Evolutionary conservation across 2,329 filamentous ascomycete genomes (phyloP), one percentile per base, ranked within the genome.

Genomic region (Colletotrichum horii): DNA sequence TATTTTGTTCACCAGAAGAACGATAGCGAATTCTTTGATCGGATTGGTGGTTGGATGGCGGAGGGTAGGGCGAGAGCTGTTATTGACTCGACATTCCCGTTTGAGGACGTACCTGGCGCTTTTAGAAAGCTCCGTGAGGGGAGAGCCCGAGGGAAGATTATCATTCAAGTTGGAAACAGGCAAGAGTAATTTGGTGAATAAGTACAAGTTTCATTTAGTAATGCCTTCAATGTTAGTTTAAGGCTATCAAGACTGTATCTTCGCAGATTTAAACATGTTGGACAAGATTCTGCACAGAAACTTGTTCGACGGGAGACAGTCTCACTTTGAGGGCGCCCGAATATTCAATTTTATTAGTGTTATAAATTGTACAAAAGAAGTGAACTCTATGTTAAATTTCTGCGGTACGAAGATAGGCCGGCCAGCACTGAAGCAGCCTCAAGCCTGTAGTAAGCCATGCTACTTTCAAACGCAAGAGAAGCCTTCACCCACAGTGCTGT

Each of bases 131-230:
- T 81, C 2, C 76, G 77, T n/a, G 43, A 70, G 19, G 79, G 79
- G 8, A 67, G 67, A 2, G 74, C 78, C 0, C 64, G 56, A 6
- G 82, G 81, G 1, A 83, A 83, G 75, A 78, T 83, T 55, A 66
- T 83, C 2, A 70, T 82, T 16, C 71, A 74, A 22, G 60, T 71
- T 4, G 34, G 24, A n/a, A 19, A 2, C 8, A 30, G 26, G 2
- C 7, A 11, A 1, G 4, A 22, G 34, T 12, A 32, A 30, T 14
- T 26, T 38, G 30, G 24, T 9, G 30, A 15, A 3, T 12, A 11
- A 12, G 8, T 24, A 11, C 2, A 1, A 4, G 24, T 9, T 19
- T 19, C 6, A 28, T 9, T 58, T 19, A 1, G 16, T 9, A 16
- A 16, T 43, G 2, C 11, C n/a, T 11, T 43, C 16, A n/a, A n/a